phyloP scores from a whole-genome alignment of 352 stramenopile species.

The Elongisporangium anandrum region DNA sequence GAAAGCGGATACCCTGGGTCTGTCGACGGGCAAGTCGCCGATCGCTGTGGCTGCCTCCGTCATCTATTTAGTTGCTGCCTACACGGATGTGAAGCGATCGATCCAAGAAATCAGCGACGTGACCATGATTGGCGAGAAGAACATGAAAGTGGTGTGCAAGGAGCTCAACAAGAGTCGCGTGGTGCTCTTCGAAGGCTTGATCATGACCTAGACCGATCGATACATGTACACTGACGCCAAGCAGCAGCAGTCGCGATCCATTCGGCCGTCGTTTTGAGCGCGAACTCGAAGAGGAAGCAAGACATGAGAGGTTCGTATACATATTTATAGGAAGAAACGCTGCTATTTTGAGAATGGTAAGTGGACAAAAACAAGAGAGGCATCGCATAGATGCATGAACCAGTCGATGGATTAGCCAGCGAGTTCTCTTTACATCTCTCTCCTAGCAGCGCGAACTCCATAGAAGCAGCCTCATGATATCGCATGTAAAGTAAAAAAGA shows the following conservation, averaged over 20 bases:
- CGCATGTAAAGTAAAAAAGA: not conserved
- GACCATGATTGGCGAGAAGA: conserved; percentile 79
- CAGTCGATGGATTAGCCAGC: not conserved
- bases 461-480: not conserved
- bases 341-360: conserved; percentile 42
- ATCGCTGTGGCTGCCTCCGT: conserved; percentile 71
- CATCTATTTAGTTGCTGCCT: conserved; percentile 79
- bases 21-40: conserved; percentile 67
- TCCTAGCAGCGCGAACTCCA: not conserved
- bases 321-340: conserved; percentile 42
- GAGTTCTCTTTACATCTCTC: not conserved
- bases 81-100: conserved; percentile 76
- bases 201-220: conserved; percentile 35
- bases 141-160: conserved; percentile 84
- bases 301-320: conserved; percentile 36
- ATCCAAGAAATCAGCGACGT: conserved; percentile 81
- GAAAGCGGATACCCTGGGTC: conserved; percentile 57
- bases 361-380: conserved; percentile 6
- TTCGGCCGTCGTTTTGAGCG: not conserved
- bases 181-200: conserved; percentile 69
- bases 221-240: too few species aligned
- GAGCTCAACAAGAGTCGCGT: conserved; percentile 82
- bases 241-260: not conserved
- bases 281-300: conserved; percentile 12
- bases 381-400: not conserved